Evolutionary conservation across 2,329 filamentous ascomycete genomes (phyloP), one percentile per base, ranked within the genome.

Genomic region (Calonectria crousiana): DNA sequence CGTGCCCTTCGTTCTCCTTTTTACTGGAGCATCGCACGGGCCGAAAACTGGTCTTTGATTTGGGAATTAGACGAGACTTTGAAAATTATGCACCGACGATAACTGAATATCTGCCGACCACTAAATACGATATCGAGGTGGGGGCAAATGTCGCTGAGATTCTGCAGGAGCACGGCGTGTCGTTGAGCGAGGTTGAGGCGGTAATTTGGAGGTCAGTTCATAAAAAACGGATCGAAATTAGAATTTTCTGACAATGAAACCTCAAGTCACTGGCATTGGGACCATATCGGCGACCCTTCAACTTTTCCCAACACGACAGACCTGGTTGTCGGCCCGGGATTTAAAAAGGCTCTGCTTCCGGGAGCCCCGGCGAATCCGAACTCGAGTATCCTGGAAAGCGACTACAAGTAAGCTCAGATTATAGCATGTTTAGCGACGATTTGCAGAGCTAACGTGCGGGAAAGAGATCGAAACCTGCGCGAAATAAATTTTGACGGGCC

Each of bases 321-420:
- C 11, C 77, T 92, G 0, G 77, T 91, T 38, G 89, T 90, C 4
- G 90, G 90, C 0, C 87, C 89, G 0, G 89, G 89, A 0, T 88
- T 90, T 79, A 87, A 86, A 62, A 74, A 84, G 2, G 80, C 80
- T 0, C 85, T 88, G 76, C 77, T 87, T 4, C 89, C 89, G 0
- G 89, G 87, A 0, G 89, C 84, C 64, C 90, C 89, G 0, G 71
- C 77, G 2, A 83, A 85, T 28, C 79, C 81, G 2, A 76, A 86
- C 0, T 83, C 83, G 0, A 78, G 79, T 0, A 78, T 87, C 0
- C 77, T 81, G 4, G 84, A 85, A 49, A 82, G 77, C 18, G 84
- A 87, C 70, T 83, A 86, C 66, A 74, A 75, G 80, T 81, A 71
- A 23, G 80, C 28, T 13, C 9, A 23, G 5, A 4, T 6, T 23